Percentiles rank a stretch among this genome's conserved stretches.
phyloP scores from a whole-genome alignment of 2,329 filamentous ascomycete species.

The Nothopassalora personata region DNA sequence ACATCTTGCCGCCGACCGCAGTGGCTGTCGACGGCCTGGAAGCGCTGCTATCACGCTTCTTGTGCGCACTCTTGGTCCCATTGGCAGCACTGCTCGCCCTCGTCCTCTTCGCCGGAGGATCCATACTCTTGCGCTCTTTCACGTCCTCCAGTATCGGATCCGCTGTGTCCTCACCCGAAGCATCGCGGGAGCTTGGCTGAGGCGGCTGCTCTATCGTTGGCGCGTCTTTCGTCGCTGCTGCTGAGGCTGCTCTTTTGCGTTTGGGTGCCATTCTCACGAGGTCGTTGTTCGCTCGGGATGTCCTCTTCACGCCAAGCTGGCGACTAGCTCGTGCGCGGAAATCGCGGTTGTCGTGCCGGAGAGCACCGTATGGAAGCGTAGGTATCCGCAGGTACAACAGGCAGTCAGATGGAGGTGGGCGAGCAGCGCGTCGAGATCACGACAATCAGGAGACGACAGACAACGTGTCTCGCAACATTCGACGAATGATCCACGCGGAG shows the following conservation, averaged over 20 bases:
- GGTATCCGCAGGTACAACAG: background rate
- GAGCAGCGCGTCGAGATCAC: background rate
- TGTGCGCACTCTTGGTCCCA: constrained; percentile 28
- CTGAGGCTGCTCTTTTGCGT: constrained; percentile 68
- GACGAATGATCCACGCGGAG: background rate
- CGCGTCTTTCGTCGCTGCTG: constrained; percentile 38
- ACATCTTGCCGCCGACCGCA: constrained; percentile 6
- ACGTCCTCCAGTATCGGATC: constrained; percentile 61
- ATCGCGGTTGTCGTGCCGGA: background rate
- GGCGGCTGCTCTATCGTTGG: background rate
- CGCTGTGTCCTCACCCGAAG: constrained; percentile 74
- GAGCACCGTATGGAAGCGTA: background rate
- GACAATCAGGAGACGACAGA: background rate
- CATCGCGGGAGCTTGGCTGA: constrained; percentile 62
- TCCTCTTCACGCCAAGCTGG: no score
- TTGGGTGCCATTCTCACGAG: constrained; percentile 47
- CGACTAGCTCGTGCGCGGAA: no score
- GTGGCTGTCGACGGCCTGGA: background rate
- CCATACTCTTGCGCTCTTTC: constrained; percentile 54
- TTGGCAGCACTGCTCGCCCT: constrained; percentile 51
- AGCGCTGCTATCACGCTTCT: constrained; percentile 45
- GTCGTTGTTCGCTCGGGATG: no score
- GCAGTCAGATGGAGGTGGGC: background rate
- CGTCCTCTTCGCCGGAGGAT: constrained; percentile 69
- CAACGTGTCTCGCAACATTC: no score